Conservation (phyloP, 331 rosid genomes). For the Telfairia occidentalis region DNA sequence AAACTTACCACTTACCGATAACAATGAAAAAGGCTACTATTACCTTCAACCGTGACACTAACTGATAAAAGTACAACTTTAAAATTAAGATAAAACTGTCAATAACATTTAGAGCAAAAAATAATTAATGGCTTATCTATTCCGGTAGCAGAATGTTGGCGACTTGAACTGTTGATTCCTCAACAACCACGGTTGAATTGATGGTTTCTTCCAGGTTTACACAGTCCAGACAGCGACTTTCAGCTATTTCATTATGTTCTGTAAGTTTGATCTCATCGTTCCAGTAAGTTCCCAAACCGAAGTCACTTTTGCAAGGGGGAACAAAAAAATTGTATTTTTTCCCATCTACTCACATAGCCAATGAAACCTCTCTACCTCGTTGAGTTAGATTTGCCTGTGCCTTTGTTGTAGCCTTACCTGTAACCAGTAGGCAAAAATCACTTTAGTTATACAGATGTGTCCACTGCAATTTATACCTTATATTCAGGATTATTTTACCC, state of each 20-base stretch:
- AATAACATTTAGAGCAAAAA: not conserved
- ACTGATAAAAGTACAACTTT: not conserved
- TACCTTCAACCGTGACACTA: not conserved
- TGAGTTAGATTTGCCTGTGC: not conserved
- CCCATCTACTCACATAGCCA: conserved; percentile 17
- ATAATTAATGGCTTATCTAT: not conserved
- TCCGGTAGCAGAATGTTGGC: not conserved
- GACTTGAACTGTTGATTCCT: not conserved
- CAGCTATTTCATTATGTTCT: not conserved
- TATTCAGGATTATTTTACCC: not conserved
- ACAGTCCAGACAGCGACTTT: not conserved
- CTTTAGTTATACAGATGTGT: not conserved
- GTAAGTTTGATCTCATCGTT: not conserved
- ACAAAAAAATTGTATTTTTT: not conserved
- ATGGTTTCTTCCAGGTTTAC: not conserved
- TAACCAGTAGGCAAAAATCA: not conserved
- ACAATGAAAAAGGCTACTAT: not conserved
- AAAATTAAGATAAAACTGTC: not conserved
- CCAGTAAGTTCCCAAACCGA: not conserved
- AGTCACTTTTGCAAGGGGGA: not conserved
- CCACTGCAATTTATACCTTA: not conserved
- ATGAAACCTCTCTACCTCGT: conserved; percentile 3
- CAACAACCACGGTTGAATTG: not conserved
- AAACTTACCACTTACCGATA: too few species aligned
- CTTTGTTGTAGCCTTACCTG: conserved; percentile 9